These are phyloP conservation scores for Trapa incisa DNA, from an alignment of 345 rosid genomes.

Conservation along the genomic window DNA sequence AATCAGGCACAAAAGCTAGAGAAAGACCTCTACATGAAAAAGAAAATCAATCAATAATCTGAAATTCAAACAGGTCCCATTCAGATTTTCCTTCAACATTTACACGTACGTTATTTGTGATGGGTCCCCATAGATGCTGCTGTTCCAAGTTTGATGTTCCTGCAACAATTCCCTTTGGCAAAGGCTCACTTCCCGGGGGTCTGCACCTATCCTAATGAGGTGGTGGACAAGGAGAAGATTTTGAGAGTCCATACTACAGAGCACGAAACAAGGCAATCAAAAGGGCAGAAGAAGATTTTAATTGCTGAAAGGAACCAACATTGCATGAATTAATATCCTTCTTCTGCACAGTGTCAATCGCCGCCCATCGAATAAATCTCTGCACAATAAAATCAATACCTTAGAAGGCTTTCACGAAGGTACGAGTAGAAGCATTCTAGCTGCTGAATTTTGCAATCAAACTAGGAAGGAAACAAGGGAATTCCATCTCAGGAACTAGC, in stretches of 20 bases:
- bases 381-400: constrained; percentile 15
- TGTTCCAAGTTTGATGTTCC: constrained; percentile 29
- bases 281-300: background rate
- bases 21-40: background rate
- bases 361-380: constrained; percentile 41
- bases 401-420: background rate
- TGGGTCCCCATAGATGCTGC: constrained; percentile 37
- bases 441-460: background rate
- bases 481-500: background rate
- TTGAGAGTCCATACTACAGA: background rate
- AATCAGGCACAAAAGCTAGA: background rate
- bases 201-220: constrained; percentile 21
- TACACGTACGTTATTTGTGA: constrained; percentile 12
- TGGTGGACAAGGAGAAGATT: background rate
- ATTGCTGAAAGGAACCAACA: constrained; percentile 30
- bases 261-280: background rate
- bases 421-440: background rate
- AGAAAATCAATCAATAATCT: background rate
- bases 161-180: constrained; percentile 27
- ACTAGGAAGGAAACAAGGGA: background rate
- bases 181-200: constrained; percentile 24
- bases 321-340: constrained; percentile 31
- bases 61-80: background rate
- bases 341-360: constrained; percentile 19
- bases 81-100: background rate